Evolutionary conservation across 140 eudicot genomes (phyloP).

Genomic region (Bidens hawaiensis): DNA sequence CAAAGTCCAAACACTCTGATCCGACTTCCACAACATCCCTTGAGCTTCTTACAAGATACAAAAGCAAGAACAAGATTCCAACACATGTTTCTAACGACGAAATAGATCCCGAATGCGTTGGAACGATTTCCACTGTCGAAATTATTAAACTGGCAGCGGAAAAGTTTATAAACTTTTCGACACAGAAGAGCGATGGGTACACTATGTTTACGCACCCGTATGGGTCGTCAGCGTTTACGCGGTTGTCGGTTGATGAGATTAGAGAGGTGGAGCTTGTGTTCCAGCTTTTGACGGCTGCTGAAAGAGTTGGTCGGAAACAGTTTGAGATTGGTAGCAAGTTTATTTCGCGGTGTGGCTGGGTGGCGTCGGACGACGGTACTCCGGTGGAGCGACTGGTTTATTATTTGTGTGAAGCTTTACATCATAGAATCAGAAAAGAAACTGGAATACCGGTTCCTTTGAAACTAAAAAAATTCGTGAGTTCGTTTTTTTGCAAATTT

Average conservation of each 20-base stretch:
- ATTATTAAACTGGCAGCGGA: constrained; percentile 54
- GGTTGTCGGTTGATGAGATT: constrained; percentile 31
- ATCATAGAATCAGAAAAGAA: constrained; percentile 36
- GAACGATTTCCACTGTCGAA: constrained; percentile 38
- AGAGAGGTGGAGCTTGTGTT: constrained; percentile 61
- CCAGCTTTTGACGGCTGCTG: constrained; percentile 56
- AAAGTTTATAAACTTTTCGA: constrained; percentile 47
- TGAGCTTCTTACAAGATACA: too few relatives aligned
- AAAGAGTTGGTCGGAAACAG: constrained; percentile 34
- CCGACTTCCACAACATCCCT: too few relatives aligned
- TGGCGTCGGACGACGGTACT: constrained; percentile 37
- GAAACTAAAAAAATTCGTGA: constrained; percentile 13
- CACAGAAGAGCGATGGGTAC: constrained; percentile 35
- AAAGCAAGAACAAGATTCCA: too few relatives aligned
- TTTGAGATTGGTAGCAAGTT: constrained; percentile 37
- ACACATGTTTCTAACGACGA: too few relatives aligned
- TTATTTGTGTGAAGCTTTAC: constrained; percentile 41
- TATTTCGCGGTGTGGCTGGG: constrained; percentile 36
- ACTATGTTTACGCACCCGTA: constrained; percentile 52
- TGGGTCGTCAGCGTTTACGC: constrained; percentile 35
- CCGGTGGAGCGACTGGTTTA: constrained; percentile 32
- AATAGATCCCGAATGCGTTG: too few relatives aligned
- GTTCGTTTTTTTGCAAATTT: background rate
- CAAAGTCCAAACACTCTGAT: background rate
- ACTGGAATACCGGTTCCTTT: constrained; percentile 17